A percentile compares a stretch with the other conserved stretches of the same genome.
These are phyloP conservation scores for Phytophthora litchii DNA, from an alignment of 352 stramenopile species.

Conservation along the genomic window DNA sequence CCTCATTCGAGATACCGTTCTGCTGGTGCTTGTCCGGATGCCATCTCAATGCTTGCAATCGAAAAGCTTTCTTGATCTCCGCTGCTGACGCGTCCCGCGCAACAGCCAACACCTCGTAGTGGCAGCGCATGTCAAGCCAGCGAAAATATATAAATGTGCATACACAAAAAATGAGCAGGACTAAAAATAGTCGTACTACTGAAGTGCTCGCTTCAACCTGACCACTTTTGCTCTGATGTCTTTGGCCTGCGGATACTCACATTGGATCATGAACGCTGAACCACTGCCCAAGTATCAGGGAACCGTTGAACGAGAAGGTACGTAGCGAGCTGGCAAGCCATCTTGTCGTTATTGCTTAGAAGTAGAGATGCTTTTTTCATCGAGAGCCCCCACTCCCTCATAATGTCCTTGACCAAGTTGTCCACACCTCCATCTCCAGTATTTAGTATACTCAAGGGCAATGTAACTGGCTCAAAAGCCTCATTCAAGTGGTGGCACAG, in stretches of 20 bases:
- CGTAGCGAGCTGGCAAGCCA: slow-evolving; percentile 5
- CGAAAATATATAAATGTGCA: slow-evolving; percentile 12
- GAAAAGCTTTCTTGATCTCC: slow-evolving; percentile 85
- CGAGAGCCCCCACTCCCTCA: slow-evolving; percentile 6
- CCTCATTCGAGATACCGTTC: slow-evolving; percentile 70
- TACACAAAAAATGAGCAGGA: slow-evolving; percentile 4
- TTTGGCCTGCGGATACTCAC: slow-evolving; percentile 8
- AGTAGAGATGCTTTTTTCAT: slow-evolving; percentile 9
- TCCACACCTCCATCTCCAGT: slow-evolving; percentile 10
- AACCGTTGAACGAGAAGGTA: slow-evolving; percentile 6
- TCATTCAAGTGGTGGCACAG: slow-evolving; percentile 16
- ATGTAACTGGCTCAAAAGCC: slow-evolving; percentile 12
- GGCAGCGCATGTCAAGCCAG: slow-evolving; percentile 63
- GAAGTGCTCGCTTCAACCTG: slow-evolving; percentile 10
- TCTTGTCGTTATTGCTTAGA: slow-evolving; percentile 12
- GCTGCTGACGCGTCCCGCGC: slow-evolving; percentile 54
- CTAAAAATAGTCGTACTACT: slow-evolving; percentile 5
- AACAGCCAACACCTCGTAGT: slow-evolving; percentile 84
- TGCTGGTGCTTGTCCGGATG: slow-evolving; percentile 89
- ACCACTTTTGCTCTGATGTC: neutral
- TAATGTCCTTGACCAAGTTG: slow-evolving; percentile 4
- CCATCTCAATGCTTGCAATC: slow-evolving; percentile 76
- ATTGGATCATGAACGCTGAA: slow-evolving; percentile 9
- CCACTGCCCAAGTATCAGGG: slow-evolving; percentile 15
- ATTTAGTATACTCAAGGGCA: slow-evolving; percentile 4